Evolutionary conservation across 2,329 filamentous ascomycete genomes (phyloP).

Genomic region (Drechslerella coelobrocha): DNA sequence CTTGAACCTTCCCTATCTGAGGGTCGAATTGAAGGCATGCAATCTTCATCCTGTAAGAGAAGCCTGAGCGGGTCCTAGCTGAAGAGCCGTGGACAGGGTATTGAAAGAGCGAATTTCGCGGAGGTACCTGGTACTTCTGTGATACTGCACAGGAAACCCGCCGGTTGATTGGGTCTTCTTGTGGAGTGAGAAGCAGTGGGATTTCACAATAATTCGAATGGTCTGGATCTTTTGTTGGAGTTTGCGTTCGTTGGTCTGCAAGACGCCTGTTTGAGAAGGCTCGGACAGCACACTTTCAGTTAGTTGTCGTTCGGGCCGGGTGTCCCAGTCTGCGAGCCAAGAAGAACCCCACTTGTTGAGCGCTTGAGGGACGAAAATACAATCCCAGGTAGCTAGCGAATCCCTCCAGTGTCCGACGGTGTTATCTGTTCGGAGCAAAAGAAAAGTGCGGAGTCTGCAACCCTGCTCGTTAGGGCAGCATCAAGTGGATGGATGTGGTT

Average conservation of each 20-base stretch:
- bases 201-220: slow-evolving; percentile 31
- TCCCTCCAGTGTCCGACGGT: slow-evolving; percentile 42
- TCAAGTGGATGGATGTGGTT: not conserved
- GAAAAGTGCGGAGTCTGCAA: not conserved
- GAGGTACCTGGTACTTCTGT: slow-evolving; percentile 46
- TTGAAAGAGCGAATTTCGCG: slow-evolving; percentile 17
- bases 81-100: slow-evolving; percentile 15
- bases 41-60: slow-evolving; percentile 41
- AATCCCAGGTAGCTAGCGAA: slow-evolving; percentile 24
- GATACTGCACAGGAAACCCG: slow-evolving; percentile 3
- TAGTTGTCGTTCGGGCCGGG: slow-evolving; percentile 46
- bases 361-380: slow-evolving; percentile 21
- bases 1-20: slow-evolving; percentile 71
- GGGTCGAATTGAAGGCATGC: slow-evolving; percentile 74
- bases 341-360: slow-evolving; percentile 40
- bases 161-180: slow-evolving; percentile 20
- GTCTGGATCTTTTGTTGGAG: slow-evolving; percentile 33
- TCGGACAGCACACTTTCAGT: slow-evolving; percentile 20
- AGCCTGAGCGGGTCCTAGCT: slow-evolving; percentile 37
- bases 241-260: slow-evolving; percentile 11
- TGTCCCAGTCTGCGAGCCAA: slow-evolving; percentile 46
- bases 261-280: slow-evolving; percentile 36
- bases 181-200: slow-evolving; percentile 11
- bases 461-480: not conserved
- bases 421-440: slow-evolving; percentile 18